phyloP scores from a whole-genome alignment of 805 yeast species.

The Candida sphagnicola region DNA sequence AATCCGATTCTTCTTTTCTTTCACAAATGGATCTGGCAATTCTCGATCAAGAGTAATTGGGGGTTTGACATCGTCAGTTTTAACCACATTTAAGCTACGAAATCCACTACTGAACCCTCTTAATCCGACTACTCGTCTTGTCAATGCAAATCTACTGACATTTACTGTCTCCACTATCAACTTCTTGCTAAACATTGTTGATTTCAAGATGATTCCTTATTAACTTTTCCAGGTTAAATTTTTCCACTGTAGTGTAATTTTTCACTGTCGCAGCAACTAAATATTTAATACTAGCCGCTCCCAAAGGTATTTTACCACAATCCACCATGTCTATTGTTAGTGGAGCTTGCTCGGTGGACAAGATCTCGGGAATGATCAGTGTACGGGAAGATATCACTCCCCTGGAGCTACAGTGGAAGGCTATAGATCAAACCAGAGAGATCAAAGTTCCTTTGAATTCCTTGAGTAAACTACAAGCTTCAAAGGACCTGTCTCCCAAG shows the following conservation, averaged over 20 bases:
- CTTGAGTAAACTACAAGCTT: slow-evolving; percentile 55
- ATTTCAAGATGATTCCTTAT: too few species aligned
- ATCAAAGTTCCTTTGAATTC: slow-evolving; percentile 32
- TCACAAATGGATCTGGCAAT: slow-evolving; percentile 74
- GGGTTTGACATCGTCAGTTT: slow-evolving; percentile 3
- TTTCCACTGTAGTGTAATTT: too few species aligned
- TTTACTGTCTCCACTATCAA: not conserved
- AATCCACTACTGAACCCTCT: not conserved
- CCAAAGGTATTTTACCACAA: too few species aligned
- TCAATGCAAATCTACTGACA: too few species aligned
- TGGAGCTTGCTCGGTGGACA: slow-evolving; percentile 41
- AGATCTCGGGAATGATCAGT: slow-evolving; percentile 37
- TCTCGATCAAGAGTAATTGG: slow-evolving; percentile 59
- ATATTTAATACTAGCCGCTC: not conserved
- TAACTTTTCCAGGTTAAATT: too few species aligned
- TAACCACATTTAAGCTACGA: not conserved
- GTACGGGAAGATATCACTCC: slow-evolving; percentile 41
- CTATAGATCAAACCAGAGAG: slow-evolving; percentile 34
- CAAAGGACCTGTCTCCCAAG: slow-evolving; percentile 62
- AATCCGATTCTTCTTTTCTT: slow-evolving; percentile 45
- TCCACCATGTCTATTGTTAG: slow-evolving; percentile 21
- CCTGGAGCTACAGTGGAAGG: slow-evolving; percentile 39
- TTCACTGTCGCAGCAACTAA: too few species aligned
- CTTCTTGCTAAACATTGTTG: not conserved
- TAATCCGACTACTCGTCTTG: not conserved